Base-by-base conservation (phyloP, 2,329 filamentous ascomycete species). In the Scedosporium dehoogii region DNA sequence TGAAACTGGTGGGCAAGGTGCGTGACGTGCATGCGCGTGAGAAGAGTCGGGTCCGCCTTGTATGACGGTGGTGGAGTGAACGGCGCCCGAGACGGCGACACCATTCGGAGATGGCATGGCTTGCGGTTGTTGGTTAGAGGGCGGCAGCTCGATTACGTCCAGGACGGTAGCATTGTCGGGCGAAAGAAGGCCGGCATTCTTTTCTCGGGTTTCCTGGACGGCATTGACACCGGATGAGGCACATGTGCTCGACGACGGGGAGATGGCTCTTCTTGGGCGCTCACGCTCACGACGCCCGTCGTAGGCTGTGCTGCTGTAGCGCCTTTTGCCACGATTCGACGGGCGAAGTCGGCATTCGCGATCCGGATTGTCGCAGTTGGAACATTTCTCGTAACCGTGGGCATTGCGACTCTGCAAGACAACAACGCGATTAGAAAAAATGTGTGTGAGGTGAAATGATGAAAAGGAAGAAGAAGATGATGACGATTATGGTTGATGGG, bases 331-430 rank as follows among this genome's bases (percentile, higher is more conserved):
- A 6, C 71, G 65, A 57, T 69, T 71, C 1, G 71, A 73, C 5
- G 70, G 71, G 2, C 71, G 64, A 9, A 70, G 64, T 14, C 67
- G 67, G 48, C 71, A 73, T 2, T 70, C 69, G 25, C 68, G 68
- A 3, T 68, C 69, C 3, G 68, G 66, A 0, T 59, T 53, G 5
- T 68, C 62, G 58, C 71, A 73, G 44, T 72, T 71, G 16, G 70
- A 68, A 63, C 71, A 73, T 59, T 62, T 66, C 6, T 63, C 21
- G 14, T 68, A 62, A 3, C 70, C 72, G 44, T 68, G 60, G 2
- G 61, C 65, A 7, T 61, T 67, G 6, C 69, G 67, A 44, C 60
- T 60, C 67, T 64, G 53, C 44, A 27, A 6, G 18, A 6, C 44
- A n/a, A 23, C 6, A 7, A 3, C 14, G 18, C 7, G 23, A 25